phyloP scores from a whole-genome alignment of 495 filamentous ascomycete genomes.

The Pyrenula aspistea region DNA sequence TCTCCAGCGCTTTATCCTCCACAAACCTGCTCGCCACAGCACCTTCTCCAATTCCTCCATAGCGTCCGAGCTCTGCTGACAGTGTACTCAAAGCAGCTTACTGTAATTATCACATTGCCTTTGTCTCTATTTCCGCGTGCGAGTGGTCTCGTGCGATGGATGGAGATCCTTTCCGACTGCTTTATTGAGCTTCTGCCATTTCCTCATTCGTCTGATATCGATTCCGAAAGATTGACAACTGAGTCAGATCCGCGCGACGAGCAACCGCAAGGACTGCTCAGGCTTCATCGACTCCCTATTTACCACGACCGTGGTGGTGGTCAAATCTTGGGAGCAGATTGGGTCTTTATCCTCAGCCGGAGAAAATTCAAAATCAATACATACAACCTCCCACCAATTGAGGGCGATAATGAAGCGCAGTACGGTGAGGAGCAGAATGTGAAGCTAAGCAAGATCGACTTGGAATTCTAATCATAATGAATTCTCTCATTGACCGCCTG shows the following conservation, averaged over 20 bases:
- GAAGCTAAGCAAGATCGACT: constrained; percentile 50
- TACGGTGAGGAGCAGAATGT: constrained; percentile 31
- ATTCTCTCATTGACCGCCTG: neutral
- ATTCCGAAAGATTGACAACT: constrained; percentile 29
- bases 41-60: constrained; percentile 76
- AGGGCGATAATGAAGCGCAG: constrained; percentile 62
- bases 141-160: constrained; percentile 73
- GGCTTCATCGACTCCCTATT: constrained; percentile 69
- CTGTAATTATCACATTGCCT: constrained; percentile 66
- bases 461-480: constrained; percentile 63
- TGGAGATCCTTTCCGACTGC: constrained; percentile 74
- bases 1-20: constrained; percentile 72
- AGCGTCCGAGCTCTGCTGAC: constrained; percentile 63
- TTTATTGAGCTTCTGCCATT: constrained; percentile 84
- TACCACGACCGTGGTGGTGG: constrained; percentile 79
- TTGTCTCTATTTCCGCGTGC: constrained; percentile 69
- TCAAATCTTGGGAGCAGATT: constrained; percentile 59
- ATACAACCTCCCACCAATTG: constrained; percentile 82
- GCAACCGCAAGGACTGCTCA: constrained; percentile 74
- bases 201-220: constrained; percentile 49
- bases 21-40: constrained; percentile 49
- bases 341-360: constrained; percentile 80
- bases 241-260: constrained; percentile 50
- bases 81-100: constrained; percentile 50
- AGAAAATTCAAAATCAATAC: constrained; percentile 76